A percentile compares a stretch with the other conserved stretches of the same genome.
phyloP scores from a whole-genome alignment of 768 basidiomycete species.

The Pulveroboletus sp. region DNA sequence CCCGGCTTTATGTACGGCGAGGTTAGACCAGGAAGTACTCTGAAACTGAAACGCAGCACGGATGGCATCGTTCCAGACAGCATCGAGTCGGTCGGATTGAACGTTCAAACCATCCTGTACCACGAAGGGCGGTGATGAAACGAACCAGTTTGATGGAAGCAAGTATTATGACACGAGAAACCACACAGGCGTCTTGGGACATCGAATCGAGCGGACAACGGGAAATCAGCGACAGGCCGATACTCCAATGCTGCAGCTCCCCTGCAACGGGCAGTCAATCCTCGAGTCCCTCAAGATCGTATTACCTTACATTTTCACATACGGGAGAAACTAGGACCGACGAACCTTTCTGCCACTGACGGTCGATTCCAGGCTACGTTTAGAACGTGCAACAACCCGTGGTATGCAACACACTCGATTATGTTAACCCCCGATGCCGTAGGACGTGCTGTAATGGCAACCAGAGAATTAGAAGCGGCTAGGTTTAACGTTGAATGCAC shows the following conservation, averaged over 20 bases:
- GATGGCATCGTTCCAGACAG: background rate
- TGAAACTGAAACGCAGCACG: background rate
- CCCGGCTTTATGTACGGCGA: background rate
- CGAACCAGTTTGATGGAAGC: background rate
- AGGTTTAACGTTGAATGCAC: background rate
- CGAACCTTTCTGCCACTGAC: background rate
- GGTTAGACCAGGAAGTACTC: background rate
- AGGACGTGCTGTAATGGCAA: no score
- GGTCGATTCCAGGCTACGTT: no score
- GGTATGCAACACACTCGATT: background rate
- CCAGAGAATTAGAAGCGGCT: background rate
- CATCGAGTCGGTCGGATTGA: background rate
- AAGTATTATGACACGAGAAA: background rate
- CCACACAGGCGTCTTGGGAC: slow-evolving; percentile 2
- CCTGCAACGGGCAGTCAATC: background rate
- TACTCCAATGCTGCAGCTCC: background rate
- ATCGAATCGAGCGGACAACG: background rate
- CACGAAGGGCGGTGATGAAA: background rate
- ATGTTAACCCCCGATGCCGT: background rate
- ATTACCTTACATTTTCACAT: no score
- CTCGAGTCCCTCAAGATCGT: background rate
- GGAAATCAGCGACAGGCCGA: background rate
- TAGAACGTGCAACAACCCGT: background rate
- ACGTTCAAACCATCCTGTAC: slow-evolving; percentile 20
- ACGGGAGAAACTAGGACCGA: background rate